Evolutionary conservation across 2,329 filamentous ascomycete genomes (phyloP).

Genomic region (Colletotrichum cereale): DNA sequence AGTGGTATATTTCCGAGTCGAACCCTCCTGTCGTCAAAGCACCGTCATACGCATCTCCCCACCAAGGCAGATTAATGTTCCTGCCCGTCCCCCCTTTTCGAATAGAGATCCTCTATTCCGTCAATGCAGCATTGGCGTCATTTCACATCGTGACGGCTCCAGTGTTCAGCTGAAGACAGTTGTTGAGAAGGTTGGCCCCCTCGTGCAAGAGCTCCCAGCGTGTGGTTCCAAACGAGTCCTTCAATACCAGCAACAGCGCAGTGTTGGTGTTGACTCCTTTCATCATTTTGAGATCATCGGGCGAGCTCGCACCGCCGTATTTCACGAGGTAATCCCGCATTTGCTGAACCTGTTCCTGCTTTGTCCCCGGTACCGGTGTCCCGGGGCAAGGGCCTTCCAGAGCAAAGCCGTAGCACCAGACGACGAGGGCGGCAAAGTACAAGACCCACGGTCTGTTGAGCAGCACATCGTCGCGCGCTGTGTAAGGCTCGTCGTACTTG

Average conservation of each 20-base stretch:
- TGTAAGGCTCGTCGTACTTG: constrained; percentile 70
- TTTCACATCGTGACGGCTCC: constrained; percentile 42
- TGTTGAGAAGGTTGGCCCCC: constrained; percentile 82
- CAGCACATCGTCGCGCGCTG: constrained; percentile 87
- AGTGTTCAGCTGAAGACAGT: constrained; percentile 76
- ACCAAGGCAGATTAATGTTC: neutral
- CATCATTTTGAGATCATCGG: constrained; percentile 81
- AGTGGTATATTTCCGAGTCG: constrained; percentile 31
- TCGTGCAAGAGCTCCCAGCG: constrained; percentile 94
- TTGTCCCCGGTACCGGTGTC: constrained; percentile 65
- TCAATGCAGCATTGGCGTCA: neutral
- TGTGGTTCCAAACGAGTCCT: constrained; percentile 83
- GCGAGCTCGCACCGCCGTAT: constrained; percentile 78
- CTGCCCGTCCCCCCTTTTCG: neutral
- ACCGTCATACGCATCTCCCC: neutral
- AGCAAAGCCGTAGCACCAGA: constrained; percentile 96
- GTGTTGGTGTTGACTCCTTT: constrained; percentile 85
- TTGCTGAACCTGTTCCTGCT: constrained; percentile 76
- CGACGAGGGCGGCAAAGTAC: constrained; percentile 91
- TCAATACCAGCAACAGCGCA: constrained; percentile 83
- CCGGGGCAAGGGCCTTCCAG: constrained; percentile 81
- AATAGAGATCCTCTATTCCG: neutral
- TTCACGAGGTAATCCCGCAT: constrained; percentile 84
- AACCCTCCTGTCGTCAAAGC: constrained; percentile 12
- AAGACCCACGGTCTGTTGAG: constrained; percentile 95